phyloP scores from a whole-genome alignment of 1,284 basidiomycete species.

The Apiotrichum laibachii region DNA sequence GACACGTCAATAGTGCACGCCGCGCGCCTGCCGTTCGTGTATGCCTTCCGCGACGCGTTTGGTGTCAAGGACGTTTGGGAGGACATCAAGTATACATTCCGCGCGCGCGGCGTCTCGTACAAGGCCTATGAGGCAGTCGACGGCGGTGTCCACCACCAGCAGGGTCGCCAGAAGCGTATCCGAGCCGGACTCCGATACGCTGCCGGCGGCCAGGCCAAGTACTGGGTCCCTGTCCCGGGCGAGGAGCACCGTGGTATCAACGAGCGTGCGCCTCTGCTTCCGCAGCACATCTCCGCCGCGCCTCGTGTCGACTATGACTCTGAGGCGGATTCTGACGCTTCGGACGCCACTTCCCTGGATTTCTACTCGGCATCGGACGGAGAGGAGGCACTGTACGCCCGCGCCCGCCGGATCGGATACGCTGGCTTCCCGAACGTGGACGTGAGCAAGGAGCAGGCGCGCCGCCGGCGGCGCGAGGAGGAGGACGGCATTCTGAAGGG shows the following conservation, averaged over 20 bases:
- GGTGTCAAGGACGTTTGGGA: conserved; percentile 82
- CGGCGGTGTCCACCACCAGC: conserved; percentile 81
- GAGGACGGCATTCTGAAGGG: conserved; percentile 53
- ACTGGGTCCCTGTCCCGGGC: conserved; percentile 76
- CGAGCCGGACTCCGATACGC: conserved; percentile 86
- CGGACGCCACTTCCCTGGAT: conserved; percentile 45
- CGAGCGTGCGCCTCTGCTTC: conserved; percentile 64
- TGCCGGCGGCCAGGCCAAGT: conserved; percentile 80
- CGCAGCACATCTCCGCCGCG: conserved; percentile 50
- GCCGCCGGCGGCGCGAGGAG: conserved; percentile 39
- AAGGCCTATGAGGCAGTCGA: conserved; percentile 93
- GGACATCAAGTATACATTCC: conserved; percentile 77
- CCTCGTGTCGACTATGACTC: conserved; percentile 24
- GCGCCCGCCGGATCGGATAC: conserved; percentile 78
- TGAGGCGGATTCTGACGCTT: conserved; percentile 43
- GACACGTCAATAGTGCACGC: conserved; percentile 65
- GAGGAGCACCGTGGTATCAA: conserved; percentile 42
- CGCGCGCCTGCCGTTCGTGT: conserved; percentile 79
- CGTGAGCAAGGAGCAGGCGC: conserved; percentile 59
- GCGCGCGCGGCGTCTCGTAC: conserved; percentile 89
- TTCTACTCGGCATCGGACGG: conserved; percentile 49
- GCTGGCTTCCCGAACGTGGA: conserved; percentile 88
- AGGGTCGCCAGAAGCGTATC: conserved; percentile 75
- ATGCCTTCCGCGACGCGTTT: conserved; percentile 84
- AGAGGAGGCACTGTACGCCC: conserved; percentile 60